Conservation (phyloP, 192 early-diverging fungal species). For the Backusella westeae region DNA sequence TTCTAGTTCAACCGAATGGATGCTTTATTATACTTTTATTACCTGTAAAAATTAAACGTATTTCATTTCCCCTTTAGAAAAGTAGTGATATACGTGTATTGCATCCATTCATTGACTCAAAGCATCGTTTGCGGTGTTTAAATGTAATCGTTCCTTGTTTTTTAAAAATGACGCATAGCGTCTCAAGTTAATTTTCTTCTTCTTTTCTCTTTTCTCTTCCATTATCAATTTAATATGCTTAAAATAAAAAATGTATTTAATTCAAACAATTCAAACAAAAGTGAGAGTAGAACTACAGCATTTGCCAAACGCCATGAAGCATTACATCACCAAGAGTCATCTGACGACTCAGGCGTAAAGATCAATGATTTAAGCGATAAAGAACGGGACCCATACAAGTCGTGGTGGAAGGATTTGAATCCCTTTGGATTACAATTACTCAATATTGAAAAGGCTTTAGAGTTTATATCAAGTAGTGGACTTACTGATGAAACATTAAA, state of each 20-base stretch:
- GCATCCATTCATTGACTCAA: not conserved
- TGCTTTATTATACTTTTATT: not conserved
- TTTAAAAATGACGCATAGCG: not conserved
- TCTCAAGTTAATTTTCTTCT: not conserved
- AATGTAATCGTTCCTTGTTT: not conserved
- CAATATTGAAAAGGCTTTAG: slow-evolving; percentile 2
- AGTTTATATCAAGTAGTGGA: slow-evolving; percentile 22
- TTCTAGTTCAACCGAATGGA: not conserved
- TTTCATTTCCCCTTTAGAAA: not conserved
- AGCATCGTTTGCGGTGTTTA: not conserved
- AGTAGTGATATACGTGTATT: not conserved
- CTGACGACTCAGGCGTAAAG: not conserved
- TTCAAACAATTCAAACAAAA: not conserved
- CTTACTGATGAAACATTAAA: slow-evolving; percentile 17
- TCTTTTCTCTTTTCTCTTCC: not conserved
- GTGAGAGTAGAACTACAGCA: not conserved
- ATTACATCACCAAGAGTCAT: not conserved
- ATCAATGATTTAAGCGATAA: not conserved
- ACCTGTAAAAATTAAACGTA: not conserved
- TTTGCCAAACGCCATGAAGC: not conserved
- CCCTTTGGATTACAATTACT: slow-evolving; percentile 23
- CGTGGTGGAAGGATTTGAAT: slow-evolving; percentile 37
- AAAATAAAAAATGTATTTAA: not conserved
- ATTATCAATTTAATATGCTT: not conserved
- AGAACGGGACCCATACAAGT: slow-evolving; percentile 1